Evolutionary conservation across 139 green algal species (phyloP).

Genomic region (Mesotaenium endlicherianum): DNA sequence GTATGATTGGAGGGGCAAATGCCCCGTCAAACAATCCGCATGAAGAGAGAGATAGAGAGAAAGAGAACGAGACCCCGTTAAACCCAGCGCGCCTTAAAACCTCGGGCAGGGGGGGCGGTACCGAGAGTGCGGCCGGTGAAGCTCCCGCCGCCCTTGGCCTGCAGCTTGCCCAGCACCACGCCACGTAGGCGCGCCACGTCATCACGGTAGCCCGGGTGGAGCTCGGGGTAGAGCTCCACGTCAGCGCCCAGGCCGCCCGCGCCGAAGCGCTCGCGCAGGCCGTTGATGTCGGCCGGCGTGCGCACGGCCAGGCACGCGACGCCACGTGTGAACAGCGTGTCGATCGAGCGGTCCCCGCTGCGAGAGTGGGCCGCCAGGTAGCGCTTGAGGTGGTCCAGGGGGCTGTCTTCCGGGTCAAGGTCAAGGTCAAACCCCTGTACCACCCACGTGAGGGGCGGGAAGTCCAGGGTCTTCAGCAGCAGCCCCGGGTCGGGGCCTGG

Average conservation of each 20-base stretch:
- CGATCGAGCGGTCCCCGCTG: conserved; percentile 10
- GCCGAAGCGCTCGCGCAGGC: neutral
- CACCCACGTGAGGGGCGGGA: conserved; percentile 36
- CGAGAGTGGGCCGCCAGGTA: conserved; percentile 13
- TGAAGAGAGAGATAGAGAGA: neutral
- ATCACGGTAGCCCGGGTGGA: conserved; percentile 17
- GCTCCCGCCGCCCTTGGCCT: conserved; percentile 1
- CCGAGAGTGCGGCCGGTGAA: neutral
- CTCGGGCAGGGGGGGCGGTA: too few species aligned
- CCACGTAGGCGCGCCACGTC: conserved; percentile 13
- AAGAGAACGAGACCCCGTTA: too few species aligned
- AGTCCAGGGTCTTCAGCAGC: conserved; percentile 24
- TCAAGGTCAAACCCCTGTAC: conserved; percentile 33
- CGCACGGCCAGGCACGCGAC: conserved; percentile 16
- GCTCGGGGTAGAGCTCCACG: conserved; percentile 4
- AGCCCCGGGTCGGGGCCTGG: neutral
- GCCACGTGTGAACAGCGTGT: conserved; percentile 25
- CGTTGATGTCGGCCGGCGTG: conserved; percentile 23
- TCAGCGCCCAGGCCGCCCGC: conserved; percentile 14
- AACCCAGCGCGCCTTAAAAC: neutral
- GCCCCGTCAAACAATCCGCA: too few species aligned
- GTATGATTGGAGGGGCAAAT: too few species aligned
- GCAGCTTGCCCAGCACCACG: neutral
- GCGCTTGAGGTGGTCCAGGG: conserved; percentile 11
- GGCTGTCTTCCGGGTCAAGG: neutral